These are phyloP conservation scores for Rossbeevera mucosa DNA, from an alignment of 768 basidiomycete species.

Conservation along the genomic window DNA sequence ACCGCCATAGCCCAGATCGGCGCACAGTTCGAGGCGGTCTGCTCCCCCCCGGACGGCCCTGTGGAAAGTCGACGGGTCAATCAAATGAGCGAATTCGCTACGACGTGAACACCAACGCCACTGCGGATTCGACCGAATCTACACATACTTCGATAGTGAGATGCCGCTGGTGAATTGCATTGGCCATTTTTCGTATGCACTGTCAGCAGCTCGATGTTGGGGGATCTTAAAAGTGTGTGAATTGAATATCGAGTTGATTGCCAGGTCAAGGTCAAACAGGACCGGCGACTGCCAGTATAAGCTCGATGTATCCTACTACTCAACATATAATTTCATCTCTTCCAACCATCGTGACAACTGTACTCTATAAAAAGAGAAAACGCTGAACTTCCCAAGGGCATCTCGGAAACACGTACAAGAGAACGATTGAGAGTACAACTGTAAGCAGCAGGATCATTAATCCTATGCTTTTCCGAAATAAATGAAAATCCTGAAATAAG, in stretches of 20 bases:
- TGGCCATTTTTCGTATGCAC: neutral
- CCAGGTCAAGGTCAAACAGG: no score
- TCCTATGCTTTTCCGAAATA: conserved; percentile 23
- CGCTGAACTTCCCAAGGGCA: conserved; percentile 8
- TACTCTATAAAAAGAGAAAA: conserved; percentile 22
- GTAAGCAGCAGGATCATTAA: conserved; percentile 22
- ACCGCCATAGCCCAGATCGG: conserved; percentile 65
- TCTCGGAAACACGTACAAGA: conserved; percentile 19
- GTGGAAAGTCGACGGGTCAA: conserved; percentile 5
- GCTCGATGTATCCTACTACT: neutral
- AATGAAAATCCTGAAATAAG: conserved; percentile 8
- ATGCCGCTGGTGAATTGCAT: neutral
- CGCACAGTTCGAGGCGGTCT: conserved; percentile 73
- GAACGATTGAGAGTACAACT: conserved; percentile 11
- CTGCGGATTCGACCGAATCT: conserved; percentile 70
- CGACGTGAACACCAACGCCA: conserved; percentile 42
- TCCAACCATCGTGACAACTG: conserved; percentile 9
- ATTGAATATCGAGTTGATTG: no score
- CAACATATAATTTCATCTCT: conserved; percentile 11
- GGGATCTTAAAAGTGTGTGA: neutral
- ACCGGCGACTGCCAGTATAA: no score
- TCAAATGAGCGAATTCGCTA: neutral
- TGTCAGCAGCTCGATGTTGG: neutral
- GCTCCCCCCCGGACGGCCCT: conserved; percentile 73
- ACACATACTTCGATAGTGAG: conserved; percentile 60